Conservation (phyloP, 2,329 filamentous ascomycete genomes). For the Dichotomopilus funicola region DNA sequence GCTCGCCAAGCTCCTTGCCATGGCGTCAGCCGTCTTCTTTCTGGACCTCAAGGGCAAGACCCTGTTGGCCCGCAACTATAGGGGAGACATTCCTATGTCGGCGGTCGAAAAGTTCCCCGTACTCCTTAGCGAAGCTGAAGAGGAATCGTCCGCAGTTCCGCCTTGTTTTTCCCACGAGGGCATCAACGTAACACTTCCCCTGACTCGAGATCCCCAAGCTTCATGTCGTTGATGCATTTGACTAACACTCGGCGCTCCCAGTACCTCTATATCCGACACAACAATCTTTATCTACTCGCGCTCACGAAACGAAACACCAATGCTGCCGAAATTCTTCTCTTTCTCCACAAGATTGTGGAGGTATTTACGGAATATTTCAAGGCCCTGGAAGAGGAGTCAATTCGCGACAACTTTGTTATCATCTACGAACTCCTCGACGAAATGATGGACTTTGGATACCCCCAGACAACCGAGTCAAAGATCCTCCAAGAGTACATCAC, state of each 20-base stretch:
- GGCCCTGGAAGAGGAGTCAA: constrained; percentile 95
- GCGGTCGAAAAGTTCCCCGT: constrained; percentile 97
- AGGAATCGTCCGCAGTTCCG: constrained; percentile 94
- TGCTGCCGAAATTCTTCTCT: constrained; percentile 95
- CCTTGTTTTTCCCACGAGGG: constrained; percentile 98
- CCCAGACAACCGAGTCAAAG: constrained; percentile 96
- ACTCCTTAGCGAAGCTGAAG: constrained; percentile 94
- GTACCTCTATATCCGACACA: constrained; percentile 99
- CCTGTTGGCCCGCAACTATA: constrained; percentile 95
- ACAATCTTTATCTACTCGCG: constrained; percentile 96
- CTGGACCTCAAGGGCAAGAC: constrained; percentile 99
- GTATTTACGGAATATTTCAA: constrained; percentile 99
- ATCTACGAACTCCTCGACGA: constrained; percentile 98
- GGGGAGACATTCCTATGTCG: constrained; percentile 98
- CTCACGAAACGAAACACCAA: constrained; percentile 98
- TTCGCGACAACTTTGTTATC: constrained; percentile 97
- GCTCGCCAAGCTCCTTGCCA: constrained; percentile 33
- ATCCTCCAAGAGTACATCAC: constrained; percentile 99
- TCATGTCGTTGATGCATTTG: not conserved
- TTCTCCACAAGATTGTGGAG: constrained; percentile 96
- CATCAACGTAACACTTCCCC: constrained; percentile 67
- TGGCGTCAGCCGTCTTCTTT: constrained; percentile 98
- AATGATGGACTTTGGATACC: constrained; percentile 99
- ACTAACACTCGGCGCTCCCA: constrained; percentile 30
- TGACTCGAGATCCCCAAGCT: not conserved